Evolutionary conservation across 352 stramenopile species (phyloP).

Genomic region (Phytopythium sindhum): DNA sequence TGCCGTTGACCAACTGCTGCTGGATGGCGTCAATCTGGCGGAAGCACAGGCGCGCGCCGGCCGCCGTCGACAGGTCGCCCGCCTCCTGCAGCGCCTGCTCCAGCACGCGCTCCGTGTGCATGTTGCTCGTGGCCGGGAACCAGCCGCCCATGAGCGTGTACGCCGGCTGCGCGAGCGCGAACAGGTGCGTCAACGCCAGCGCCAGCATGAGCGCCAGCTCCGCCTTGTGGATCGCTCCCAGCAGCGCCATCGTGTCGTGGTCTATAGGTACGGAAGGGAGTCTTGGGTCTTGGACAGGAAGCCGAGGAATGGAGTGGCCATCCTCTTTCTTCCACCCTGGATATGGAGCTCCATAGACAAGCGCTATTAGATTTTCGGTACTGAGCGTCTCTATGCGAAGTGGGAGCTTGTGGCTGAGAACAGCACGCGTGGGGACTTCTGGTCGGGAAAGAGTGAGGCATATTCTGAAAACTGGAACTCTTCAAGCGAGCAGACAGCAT

Average conservation of each 20-base stretch:
- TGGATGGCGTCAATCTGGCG: conserved; percentile 37
- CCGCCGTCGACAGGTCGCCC: conserved; percentile 9
- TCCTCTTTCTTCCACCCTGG: not conserved
- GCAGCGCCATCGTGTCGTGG: not conserved
- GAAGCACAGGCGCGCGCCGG: conserved; percentile 33
- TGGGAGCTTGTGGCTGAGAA: not conserved
- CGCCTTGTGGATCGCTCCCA: not conserved
- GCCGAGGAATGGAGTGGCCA: not conserved
- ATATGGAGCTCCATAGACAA: conserved; percentile 1
- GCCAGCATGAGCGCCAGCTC: conserved; percentile 10
- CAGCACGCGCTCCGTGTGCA: conserved; percentile 28
- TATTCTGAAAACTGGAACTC: not conserved
- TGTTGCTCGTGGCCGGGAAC: conserved; percentile 32
- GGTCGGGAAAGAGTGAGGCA: conserved; percentile 1
- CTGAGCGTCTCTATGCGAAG: conserved; percentile 1
- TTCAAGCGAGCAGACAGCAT: not conserved
- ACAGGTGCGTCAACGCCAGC: conserved; percentile 10
- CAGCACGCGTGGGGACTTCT: not conserved
- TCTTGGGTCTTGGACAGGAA: not conserved
- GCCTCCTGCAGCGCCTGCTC: conserved; percentile 28
- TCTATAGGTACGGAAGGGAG: too few species aligned
- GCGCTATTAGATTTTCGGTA: not conserved
- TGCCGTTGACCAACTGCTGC: conserved; percentile 62
- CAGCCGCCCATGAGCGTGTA: conserved; percentile 32
- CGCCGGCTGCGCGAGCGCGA: conserved; percentile 16